These are phyloP conservation scores for Chlamydomonas asymmetrica DNA, from an alignment of 139 green algal genomes.

Conservation along the genomic window DNA sequence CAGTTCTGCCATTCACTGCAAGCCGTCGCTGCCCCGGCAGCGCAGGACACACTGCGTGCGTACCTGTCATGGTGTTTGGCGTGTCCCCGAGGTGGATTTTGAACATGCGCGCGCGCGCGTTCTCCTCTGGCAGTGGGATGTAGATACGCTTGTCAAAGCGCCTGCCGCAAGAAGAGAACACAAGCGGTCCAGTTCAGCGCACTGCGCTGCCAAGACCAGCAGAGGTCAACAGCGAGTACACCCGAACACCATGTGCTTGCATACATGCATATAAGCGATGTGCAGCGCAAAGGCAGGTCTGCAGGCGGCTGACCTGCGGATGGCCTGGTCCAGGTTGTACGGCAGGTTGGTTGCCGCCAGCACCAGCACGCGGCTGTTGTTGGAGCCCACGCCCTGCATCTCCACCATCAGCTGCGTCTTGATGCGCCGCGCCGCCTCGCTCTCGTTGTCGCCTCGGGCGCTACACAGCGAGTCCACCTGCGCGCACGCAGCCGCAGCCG, in stretches of 20 bases:
- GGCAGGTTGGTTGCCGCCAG: slow-evolving; percentile 97
- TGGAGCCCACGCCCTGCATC: slow-evolving; percentile 75
- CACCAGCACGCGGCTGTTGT: slow-evolving; percentile 81
- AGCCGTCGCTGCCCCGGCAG: too few species aligned
- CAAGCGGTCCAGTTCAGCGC: too few species aligned
- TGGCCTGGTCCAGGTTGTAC: slow-evolving; percentile 89
- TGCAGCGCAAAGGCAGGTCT: too few species aligned
- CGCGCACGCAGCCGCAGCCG: too few species aligned
- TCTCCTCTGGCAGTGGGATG: slow-evolving; percentile 94
- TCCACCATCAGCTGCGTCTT: slow-evolving; percentile 99
- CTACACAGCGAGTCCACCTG: slow-evolving; percentile 88
- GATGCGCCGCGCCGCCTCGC: slow-evolving; percentile 94
- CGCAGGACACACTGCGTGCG: slow-evolving; percentile 5
- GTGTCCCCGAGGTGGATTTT: slow-evolving; percentile 95
- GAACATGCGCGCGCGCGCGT: slow-evolving; percentile 93
- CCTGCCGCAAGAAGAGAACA: slow-evolving; percentile 51
- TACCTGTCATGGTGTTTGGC: slow-evolving; percentile 72
- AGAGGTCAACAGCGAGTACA: too few species aligned
- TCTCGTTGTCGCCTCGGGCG: slow-evolving; percentile 88
- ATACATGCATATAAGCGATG: too few species aligned
- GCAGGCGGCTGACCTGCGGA: slow-evolving; percentile 31
- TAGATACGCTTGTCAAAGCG: slow-evolving; percentile 97
- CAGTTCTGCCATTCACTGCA: too few species aligned
- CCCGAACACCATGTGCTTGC: too few species aligned
- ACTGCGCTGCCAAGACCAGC: too few species aligned